Base-by-base conservation (phyloP, 257 asterid species). In the Penstemon eatonii region DNA sequence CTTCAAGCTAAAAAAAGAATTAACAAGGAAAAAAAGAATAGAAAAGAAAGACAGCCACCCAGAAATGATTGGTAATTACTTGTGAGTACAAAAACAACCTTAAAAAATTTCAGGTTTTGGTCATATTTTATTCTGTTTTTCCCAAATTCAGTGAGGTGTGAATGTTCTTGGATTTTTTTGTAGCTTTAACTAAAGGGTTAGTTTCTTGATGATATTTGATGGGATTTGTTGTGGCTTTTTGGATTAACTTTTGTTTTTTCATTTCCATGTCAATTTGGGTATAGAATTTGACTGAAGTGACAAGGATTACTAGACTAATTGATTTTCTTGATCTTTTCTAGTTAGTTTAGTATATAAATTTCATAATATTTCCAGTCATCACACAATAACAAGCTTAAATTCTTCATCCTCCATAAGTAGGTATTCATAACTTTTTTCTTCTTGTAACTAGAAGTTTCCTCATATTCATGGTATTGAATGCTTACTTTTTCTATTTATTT, bases 191-290 rank as follows among this genome's bases (percentile, higher is more conserved):
- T 10, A 11, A 4, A 8, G 10, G 51, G 50, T 62, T 40, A 3
- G 11, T 43, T 36, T 49, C 38, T 45, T 60, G 58, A 61, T 65
- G 54, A 50, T 43, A 9, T 57, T 70, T 79, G 74, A 58, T 75
- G 69, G 71, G 78, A 69, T 69, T 70, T 57, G 72, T 66, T 75
- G 52, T 76, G 77, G 78, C 55, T 64, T 25, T 57, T 54, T 75
- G 68, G 65, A 69, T 64, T 66, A 75, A 37, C n/a, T 39, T 11
- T 73, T 84, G 52, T 37, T 68, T 76, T 75, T 80, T 79, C 80
- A 76, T 88, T 91, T 88, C 83, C 72, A 53, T 66, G 51, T 81
- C 86, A 78, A 49, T 69, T 79, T 71, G 62, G 86, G 83, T 69
- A 58, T 49, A 65, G 69, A 65, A 81, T 69, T 78, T 74, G 83